A percentile compares a stretch with the other conserved stretches of the same genome.
These are phyloP conservation scores for Pythium pyrilobum DNA, from an alignment of 352 stramenopile genomes.

Conservation along the genomic window DNA sequence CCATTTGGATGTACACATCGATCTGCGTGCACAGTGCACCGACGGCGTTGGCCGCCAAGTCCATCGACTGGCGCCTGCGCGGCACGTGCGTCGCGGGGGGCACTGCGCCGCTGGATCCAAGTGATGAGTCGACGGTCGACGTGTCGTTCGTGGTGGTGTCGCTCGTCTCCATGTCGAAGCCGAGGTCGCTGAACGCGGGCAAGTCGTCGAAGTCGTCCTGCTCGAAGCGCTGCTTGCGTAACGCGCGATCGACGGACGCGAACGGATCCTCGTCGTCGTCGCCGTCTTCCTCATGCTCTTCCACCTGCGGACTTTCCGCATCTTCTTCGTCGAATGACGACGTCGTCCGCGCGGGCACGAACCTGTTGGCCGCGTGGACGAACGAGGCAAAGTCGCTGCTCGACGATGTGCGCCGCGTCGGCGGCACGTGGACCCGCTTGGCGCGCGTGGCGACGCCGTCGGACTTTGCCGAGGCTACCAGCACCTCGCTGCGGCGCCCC, in stretches of 20 bases:
- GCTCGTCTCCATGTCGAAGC: slow-evolving; percentile 45
- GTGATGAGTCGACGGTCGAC: neutral
- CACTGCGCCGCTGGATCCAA: neutral
- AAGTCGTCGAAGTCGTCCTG: slow-evolving; percentile 26
- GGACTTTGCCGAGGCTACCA: no score
- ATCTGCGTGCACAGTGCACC: slow-evolving; percentile 61
- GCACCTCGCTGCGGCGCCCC: slow-evolving; percentile 20
- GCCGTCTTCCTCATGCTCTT: slow-evolving; percentile 6
- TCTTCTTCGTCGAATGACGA: slow-evolving; percentile 13
- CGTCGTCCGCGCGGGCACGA: slow-evolving; percentile 6
- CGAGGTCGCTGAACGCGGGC: slow-evolving; percentile 41
- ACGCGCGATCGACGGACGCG: slow-evolving; percentile 39
- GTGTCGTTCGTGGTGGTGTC: neutral
- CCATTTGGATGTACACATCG: slow-evolving; percentile 92
- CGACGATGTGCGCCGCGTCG: slow-evolving; percentile 12
- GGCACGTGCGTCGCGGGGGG: slow-evolving; percentile 3
- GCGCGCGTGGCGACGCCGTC: no score
- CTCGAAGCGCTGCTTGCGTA: neutral
- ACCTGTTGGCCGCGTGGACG: slow-evolving; percentile 1
- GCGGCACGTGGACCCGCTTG: neutral
- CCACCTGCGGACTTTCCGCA: slow-evolving; percentile 17
- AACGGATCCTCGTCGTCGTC: slow-evolving; percentile 24
- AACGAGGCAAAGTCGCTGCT: slow-evolving; percentile 21
- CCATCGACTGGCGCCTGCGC: slow-evolving; percentile 21
- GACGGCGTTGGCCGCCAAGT: slow-evolving; percentile 11